These are phyloP conservation scores for Yarrowia deformans DNA, from an alignment of 805 yeast genomes.

Conservation along the genomic window DNA sequence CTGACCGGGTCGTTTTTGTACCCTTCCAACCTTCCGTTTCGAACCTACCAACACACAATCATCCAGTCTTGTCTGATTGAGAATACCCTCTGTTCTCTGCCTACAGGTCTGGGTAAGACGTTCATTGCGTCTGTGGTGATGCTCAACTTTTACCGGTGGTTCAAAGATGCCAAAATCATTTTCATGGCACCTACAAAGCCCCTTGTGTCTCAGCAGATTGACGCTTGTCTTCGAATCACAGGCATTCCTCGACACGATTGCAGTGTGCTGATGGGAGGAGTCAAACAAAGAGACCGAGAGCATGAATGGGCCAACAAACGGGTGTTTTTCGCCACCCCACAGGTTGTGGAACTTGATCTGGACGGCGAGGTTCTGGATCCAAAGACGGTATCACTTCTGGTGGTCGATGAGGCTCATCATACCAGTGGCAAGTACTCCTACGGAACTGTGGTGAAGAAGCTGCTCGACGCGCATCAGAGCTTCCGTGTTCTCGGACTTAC, in stretches of 20 bases:
- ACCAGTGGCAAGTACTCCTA: constrained; percentile 92
- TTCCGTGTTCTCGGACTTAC: constrained; percentile 85
- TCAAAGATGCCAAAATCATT: constrained; percentile 74
- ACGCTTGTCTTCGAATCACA: constrained; percentile 86
- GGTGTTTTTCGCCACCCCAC: constrained; percentile 95
- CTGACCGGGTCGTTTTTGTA: constrained; percentile 55
- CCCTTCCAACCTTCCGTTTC: constrained; percentile 81
- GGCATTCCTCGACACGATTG: constrained; percentile 81
- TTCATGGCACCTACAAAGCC: constrained; percentile 99
- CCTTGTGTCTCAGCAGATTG: constrained; percentile 92
- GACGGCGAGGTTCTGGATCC: constrained; percentile 78
- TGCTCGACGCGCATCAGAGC: constrained; percentile 67
- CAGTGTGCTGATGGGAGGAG: constrained; percentile 73
- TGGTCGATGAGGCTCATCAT: constrained; percentile 95
- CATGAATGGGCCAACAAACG: constrained; percentile 79
- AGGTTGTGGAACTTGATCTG: constrained; percentile 91
- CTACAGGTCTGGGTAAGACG: constrained; percentile 97
- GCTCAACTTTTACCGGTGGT: constrained; percentile 90
- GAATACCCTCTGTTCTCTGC: constrained; percentile 86
- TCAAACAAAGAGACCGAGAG: constrained; percentile 58
- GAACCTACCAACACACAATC: constrained; percentile 90
- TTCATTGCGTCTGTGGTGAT: constrained; percentile 94
- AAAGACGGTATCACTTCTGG: constrained; percentile 72
- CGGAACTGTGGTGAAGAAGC: constrained; percentile 75
- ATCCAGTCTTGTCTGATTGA: constrained; percentile 72